Evolutionary conservation across 371 early-diverging fungal genomes (phyloP).

Genomic region (Funneliformis caledonium): DNA sequence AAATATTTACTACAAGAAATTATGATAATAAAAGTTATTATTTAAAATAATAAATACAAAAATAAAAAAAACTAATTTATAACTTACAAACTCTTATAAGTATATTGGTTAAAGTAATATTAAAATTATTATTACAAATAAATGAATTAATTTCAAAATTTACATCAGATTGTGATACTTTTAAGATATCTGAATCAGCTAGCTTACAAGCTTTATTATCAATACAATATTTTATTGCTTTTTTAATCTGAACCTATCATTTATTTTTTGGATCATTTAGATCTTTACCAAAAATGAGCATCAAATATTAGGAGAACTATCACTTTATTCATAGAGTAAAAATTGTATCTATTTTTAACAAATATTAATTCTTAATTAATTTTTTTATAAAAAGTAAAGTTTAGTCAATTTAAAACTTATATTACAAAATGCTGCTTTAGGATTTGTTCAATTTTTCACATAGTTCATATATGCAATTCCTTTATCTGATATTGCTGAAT

Average conservation of each 20-base stretch:
- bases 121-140: not conserved
- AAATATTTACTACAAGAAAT: no score
- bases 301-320: not conserved
- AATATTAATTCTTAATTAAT: no score
- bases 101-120: not conserved
- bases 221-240: not conserved
- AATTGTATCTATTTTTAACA: no score
- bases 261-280: not conserved
- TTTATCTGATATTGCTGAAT: not conserved
- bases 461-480: not conserved
- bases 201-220: not conserved
- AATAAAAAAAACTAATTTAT: no score
- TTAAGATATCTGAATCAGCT: not conserved
- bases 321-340: not conserved
- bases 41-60: no score
- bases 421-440: not conserved
- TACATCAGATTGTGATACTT: not conserved
- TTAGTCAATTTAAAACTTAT: not conserved
- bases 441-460: not conserved
- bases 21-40: no score
- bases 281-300: not conserved
- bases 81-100: not conserved
- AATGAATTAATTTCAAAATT: not conserved
- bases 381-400: no score
- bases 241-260: not conserved